phyloP scores from a whole-genome alignment of 495 filamentous ascomycete genomes.

The Venustampulla echinocandica region DNA sequence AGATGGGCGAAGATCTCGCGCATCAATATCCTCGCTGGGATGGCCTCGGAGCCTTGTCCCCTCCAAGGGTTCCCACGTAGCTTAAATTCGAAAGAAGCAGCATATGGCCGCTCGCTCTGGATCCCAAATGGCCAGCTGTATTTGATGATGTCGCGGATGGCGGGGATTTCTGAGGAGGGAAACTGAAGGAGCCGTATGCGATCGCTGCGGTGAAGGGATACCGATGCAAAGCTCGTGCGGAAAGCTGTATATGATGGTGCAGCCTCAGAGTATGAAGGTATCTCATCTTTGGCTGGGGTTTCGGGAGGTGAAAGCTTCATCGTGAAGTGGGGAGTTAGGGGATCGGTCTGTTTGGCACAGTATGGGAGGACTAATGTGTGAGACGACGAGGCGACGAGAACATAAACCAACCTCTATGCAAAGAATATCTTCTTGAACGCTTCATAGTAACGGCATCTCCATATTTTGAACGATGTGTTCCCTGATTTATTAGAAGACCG shows the following conservation, averaged over 20 bases:
- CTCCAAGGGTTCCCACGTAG: conserved; percentile 13
- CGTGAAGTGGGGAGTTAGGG: not conserved
- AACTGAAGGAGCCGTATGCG: conserved; percentile 16
- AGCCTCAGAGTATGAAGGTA: not conserved
- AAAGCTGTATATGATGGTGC: conserved; percentile 10
- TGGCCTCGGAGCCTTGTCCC: conserved; percentile 10
- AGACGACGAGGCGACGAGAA: no score
- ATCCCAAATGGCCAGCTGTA: conserved; percentile 7
- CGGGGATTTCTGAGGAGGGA: conserved; percentile 6
- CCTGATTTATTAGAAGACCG: no score
- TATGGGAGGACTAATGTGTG: no score
- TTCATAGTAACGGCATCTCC: no score
- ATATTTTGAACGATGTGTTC: no score
- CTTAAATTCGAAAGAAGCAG: conserved; percentile 13
- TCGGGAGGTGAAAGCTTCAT: not conserved
- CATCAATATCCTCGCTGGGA: conserved; percentile 8
- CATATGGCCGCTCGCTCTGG: conserved; percentile 8
- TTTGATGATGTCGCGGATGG: not conserved
- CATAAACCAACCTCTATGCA: no score
- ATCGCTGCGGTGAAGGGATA: conserved; percentile 14
- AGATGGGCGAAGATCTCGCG: conserved; percentile 13
- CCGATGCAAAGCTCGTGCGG: conserved; percentile 13
- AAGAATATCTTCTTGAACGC: no score
- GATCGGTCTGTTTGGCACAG: not conserved
- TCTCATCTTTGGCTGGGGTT: not conserved